A percentile compares a stretch with the other conserved stretches of the same genome.
These are phyloP conservation scores for Crithidia bombi DNA, from an alignment of 208 protist genomes.

Conservation along the genomic window DNA sequence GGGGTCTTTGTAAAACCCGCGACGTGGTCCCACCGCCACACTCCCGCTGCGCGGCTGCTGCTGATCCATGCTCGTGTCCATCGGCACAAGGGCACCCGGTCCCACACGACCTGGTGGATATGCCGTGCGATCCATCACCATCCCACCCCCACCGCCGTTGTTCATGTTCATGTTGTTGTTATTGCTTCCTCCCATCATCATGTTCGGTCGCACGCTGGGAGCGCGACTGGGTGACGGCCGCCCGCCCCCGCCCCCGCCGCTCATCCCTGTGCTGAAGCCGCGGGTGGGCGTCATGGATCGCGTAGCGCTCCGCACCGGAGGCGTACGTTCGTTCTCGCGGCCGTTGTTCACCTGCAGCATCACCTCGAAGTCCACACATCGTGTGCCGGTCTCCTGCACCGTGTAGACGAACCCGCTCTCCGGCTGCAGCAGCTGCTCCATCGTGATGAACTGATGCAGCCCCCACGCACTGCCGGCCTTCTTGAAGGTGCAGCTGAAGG, in stretches of 20 bases:
- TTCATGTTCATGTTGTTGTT: background rate
- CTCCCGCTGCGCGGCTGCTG: conserved; percentile 23
- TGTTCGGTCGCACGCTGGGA: conserved; percentile 13
- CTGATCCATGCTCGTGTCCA: conserved; percentile 38
- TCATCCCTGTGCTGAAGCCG: conserved; percentile 11
- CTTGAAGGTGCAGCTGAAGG: conserved; percentile 88
- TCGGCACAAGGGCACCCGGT: conserved; percentile 29
- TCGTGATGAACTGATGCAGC: conserved; percentile 84
- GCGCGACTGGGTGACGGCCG: conserved; percentile 25
- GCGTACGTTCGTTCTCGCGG: conserved; percentile 27
- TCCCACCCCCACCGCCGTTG: conserved; percentile 10
- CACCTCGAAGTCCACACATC: conserved; percentile 81
- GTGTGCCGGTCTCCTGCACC: conserved; percentile 60
- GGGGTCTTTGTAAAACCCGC: conserved; percentile 28
- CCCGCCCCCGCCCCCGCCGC: background rate
- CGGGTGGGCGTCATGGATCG: conserved; percentile 34
- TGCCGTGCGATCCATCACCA: conserved; percentile 14
- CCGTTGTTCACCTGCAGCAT: conserved; percentile 58
- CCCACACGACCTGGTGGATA: conserved; percentile 22
- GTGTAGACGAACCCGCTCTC: conserved; percentile 72
- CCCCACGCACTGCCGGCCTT: conserved; percentile 86
- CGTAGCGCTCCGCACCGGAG: conserved; percentile 38
- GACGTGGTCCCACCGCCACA: conserved; percentile 14
- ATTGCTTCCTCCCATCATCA: conserved; percentile 10
- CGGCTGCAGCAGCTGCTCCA: conserved; percentile 56